Conservation (phyloP, 148 eudicot species). For the Camellia japonica region DNA sequence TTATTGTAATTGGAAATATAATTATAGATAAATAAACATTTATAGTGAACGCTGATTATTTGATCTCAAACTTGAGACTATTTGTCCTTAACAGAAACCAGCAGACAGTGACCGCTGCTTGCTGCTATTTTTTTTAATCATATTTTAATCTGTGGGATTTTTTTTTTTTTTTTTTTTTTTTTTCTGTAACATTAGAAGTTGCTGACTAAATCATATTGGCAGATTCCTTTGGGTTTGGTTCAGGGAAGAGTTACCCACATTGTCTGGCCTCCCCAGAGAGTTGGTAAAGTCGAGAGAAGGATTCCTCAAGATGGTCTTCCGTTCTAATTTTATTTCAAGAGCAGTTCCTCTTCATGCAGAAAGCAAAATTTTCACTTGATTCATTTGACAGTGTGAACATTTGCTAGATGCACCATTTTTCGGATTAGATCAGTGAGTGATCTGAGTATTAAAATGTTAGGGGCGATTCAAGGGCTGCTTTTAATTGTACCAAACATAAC, state of each 20-base stretch:
- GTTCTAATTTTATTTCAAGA: slow-evolving; percentile 6
- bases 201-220: slow-evolving; percentile 20
- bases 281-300: slow-evolving; percentile 52
- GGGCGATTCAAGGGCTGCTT: background rate
- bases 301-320: slow-evolving; percentile 35
- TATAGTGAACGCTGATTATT: too few relatives aligned
- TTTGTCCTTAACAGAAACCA: background rate
- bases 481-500: background rate
- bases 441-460: background rate
- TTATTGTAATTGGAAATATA: background rate
- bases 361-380: background rate
- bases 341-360: slow-evolving; percentile 6
- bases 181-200: background rate
- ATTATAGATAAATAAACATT: too few relatives aligned
- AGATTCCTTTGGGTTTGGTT: slow-evolving; percentile 90
- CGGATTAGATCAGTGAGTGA: background rate
- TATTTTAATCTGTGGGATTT: background rate
- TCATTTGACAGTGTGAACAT: background rate
- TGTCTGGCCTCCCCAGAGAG: slow-evolving; percentile 87
- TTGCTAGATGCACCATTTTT: slow-evolving; percentile 7
- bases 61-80: too few relatives aligned
- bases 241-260: slow-evolving; percentile 76
- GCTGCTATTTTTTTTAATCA: background rate
- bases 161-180: background rate
- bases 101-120: background rate